phyloP scores from a whole-genome alignment of 371 early-diverging fungal genomes.

The Rhizopus sp. region DNA sequence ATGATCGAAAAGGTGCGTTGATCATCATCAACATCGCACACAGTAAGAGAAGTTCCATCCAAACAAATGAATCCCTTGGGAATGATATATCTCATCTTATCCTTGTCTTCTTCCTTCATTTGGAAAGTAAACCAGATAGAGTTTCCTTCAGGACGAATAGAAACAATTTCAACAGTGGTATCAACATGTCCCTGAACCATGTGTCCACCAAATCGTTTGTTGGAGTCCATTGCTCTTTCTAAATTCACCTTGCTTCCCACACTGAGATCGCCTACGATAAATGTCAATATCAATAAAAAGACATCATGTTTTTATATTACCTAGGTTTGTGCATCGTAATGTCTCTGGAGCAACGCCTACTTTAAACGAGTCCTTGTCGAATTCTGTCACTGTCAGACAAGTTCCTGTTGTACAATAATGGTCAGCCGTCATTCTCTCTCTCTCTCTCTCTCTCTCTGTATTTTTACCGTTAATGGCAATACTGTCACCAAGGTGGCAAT shows the following conservation, averaged over 20 bases:
- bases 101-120: conserved; percentile 53
- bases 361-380: conserved; percentile 79
- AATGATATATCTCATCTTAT: conserved; percentile 81
- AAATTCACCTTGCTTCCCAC: conserved; percentile 85
- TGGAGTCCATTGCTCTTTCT: conserved; percentile 89
- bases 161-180: conserved; percentile 73
- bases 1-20: conserved; percentile 84
- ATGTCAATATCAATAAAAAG: neutral
- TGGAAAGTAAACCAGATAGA: conserved; percentile 83
- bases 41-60: conserved; percentile 95
- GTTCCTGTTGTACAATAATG: conserved; percentile 61
- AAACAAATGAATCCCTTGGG: conserved; percentile 94
- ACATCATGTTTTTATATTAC: conserved; percentile 37
- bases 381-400: conserved; percentile 95
- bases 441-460: neutral
- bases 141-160: conserved; percentile 85
- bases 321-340: conserved; percentile 86
- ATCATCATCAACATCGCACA: conserved; percentile 83
- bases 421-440: neutral
- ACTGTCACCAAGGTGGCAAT: conserved; percentile 93
- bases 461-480: conserved; percentile 89
- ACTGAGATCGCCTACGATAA: conserved; percentile 65
- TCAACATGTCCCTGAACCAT: conserved; percentile 98
- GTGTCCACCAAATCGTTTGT: conserved; percentile 94
- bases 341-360: conserved; percentile 94